Evolutionary conservation across 2,329 filamentous ascomycete species (phyloP), one percentile per base, ranked within the genome.

Genomic region (Verticillium klebahnii): DNA sequence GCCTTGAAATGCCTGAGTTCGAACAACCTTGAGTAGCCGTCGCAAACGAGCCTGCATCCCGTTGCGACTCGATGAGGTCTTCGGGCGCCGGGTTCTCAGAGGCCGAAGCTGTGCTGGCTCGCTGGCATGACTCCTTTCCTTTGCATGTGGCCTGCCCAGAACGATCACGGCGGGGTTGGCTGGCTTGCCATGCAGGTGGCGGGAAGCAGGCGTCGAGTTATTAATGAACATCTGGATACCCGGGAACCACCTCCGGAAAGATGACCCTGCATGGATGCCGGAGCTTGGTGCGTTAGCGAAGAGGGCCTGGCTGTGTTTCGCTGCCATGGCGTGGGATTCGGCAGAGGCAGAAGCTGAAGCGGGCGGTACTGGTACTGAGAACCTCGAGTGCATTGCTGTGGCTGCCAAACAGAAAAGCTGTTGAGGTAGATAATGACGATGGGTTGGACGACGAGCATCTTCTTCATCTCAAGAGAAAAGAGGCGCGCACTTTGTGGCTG

Each of bases 281-380:
- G 40, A 45, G 23, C 57, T 58, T 58, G 57, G 57, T 58, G 57
- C 57, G 31, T 58, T 31, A 58, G 57, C 57, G 57, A 58, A 37
- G 15, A 31, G 34, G 17, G 32, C 32, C n/a, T 34, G n/a, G 55
- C 55, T 32, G 25, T 32, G n/a, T 11, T 25, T 19, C n/a, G 19
- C 9, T n/a, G 40, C 23, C 40, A 23, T 25, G 8, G 40, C 40
- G n/a, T 23, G n/a, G 40, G 40, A 50, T 50, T 8, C 23, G 40
- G 19, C 19, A 23, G n/a, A 50, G 40, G 29, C n/a, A n/a, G 6
- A 45, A n/a, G 8, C 8, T 45, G 39, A 45, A 45, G 39, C 39
- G 7, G 15, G n/a, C n/a, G 39, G 8, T 8, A 8, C 8, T 45
- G 39, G n/a, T 15, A 45, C 15, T 14, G 36, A 45, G 39, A 19